These are phyloP conservation scores for Ascochyta clinopodiicola DNA, from an alignment of 2,329 filamentous ascomycete genomes.

Conservation along the genomic window DNA sequence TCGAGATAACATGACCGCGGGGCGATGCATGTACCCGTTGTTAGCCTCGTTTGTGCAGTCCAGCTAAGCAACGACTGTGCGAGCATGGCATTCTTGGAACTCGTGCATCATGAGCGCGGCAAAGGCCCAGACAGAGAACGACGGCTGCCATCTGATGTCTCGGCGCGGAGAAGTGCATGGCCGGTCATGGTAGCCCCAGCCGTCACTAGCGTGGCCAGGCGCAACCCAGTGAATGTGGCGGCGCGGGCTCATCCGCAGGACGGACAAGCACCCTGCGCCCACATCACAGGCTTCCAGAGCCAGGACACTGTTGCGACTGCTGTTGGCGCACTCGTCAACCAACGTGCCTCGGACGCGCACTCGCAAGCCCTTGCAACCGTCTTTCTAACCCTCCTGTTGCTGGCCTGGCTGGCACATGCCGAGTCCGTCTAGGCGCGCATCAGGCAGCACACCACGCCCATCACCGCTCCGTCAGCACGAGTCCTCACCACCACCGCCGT, in stretches of 20 bases:
- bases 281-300: not conserved
- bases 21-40: constrained; percentile 13
- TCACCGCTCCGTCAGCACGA: constrained; percentile 1
- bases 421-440: constrained; percentile 2
- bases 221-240: not conserved
- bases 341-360: not conserved
- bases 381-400: not conserved
- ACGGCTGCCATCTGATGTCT: constrained; percentile 4
- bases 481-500: not conserved
- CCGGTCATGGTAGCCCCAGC: not conserved
- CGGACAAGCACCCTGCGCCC: not conserved
- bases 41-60: constrained; percentile 9
- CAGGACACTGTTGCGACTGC: not conserved
- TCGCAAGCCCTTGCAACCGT: not conserved
- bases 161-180: constrained; percentile 7
- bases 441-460: constrained; percentile 14
- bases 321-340: not conserved
- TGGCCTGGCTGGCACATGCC: not conserved
- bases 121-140: not conserved
- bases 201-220: not conserved
- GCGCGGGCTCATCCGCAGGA: constrained; percentile 1
- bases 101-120: constrained; percentile 4
- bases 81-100: constrained; percentile 6
- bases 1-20: constrained; percentile 12
- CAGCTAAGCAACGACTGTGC: not conserved